Evolutionary conservation across 768 basidiomycete genomes (phyloP).

Genomic region (Russula ochroleuca): DNA sequence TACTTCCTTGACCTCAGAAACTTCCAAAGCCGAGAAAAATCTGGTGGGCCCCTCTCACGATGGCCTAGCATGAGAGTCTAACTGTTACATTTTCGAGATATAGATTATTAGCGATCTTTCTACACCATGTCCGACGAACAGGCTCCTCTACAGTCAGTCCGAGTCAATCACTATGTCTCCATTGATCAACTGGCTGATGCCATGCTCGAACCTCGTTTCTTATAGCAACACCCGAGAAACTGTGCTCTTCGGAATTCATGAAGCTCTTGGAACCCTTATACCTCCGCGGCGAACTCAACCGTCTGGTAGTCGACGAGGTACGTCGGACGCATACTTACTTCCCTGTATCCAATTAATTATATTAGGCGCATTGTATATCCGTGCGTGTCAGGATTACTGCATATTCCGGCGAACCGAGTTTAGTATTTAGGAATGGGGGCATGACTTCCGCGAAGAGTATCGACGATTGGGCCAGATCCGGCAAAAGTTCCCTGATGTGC

Average conservation of each 20-base stretch:
- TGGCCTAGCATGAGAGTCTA: neutral
- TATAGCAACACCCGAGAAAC: constrained; percentile 72
- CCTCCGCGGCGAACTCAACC: constrained; percentile 54
- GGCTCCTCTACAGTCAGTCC: constrained; percentile 68
- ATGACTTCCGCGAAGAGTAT: constrained; percentile 74
- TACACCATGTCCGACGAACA: constrained; percentile 52
- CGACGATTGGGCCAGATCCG: constrained; percentile 68
- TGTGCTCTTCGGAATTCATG: constrained; percentile 53
- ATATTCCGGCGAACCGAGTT: neutral
- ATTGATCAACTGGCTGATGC: neutral
- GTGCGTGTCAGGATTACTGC: constrained; percentile 37
- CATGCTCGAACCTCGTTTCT: neutral
- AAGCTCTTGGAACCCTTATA: constrained; percentile 48
- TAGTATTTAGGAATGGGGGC: constrained; percentile 74
- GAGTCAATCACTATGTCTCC: neutral
- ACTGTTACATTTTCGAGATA: neutral
- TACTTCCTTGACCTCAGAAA: constrained; percentile 64
- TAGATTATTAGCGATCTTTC: constrained; percentile 62
- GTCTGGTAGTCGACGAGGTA: constrained; percentile 81
- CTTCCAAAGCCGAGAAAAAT: constrained; percentile 47
- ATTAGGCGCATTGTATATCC: constrained; percentile 78
- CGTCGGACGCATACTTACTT: constrained; percentile 16
- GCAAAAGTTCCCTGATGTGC: constrained; percentile 58
- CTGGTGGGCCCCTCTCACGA: constrained; percentile 39
- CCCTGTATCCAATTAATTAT: constrained; percentile 3